These are phyloP conservation scores for Bipolaris bicolor DNA, from an alignment of 2,329 filamentous ascomycete species.

Conservation along the genomic window DNA sequence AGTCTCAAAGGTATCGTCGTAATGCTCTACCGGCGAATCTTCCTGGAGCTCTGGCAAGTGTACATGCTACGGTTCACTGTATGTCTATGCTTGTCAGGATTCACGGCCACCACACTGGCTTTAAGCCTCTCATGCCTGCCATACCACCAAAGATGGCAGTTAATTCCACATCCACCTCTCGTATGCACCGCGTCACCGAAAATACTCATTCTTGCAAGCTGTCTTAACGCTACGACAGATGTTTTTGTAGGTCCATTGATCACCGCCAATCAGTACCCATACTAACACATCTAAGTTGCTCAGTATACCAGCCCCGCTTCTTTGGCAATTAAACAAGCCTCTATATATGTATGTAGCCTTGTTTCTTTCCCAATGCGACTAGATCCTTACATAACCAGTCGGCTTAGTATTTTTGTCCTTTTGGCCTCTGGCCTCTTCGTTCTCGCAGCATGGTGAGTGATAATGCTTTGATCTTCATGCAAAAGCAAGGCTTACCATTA, in stretches of 20 bases:
- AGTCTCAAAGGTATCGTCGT: neutral
- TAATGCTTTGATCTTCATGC: neutral
- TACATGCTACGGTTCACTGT: neutral
- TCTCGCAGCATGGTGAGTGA: neutral
- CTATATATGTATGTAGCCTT: neutral
- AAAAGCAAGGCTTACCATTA: neutral
- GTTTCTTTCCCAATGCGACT: neutral
- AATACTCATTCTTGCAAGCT: constrained; percentile 1
- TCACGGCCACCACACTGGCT: neutral
- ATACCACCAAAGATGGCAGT: neutral
- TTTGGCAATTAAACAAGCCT: neutral
- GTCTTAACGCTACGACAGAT: neutral
- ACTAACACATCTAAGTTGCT: neutral
- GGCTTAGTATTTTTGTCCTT: neutral
- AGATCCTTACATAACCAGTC: neutral
- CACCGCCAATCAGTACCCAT: neutral
- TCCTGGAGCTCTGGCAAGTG: neutral
- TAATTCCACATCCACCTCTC: neutral
- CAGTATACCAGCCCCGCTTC: neutral
- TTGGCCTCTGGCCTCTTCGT: neutral
- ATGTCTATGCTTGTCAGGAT: neutral
- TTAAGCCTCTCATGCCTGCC: neutral
- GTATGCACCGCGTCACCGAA: neutral
- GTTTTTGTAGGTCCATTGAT: neutral
- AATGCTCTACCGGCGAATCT: neutral